Conservation (phyloP, 1,284 basidiomycete species). For the Coriolopsis trogii region DNA sequence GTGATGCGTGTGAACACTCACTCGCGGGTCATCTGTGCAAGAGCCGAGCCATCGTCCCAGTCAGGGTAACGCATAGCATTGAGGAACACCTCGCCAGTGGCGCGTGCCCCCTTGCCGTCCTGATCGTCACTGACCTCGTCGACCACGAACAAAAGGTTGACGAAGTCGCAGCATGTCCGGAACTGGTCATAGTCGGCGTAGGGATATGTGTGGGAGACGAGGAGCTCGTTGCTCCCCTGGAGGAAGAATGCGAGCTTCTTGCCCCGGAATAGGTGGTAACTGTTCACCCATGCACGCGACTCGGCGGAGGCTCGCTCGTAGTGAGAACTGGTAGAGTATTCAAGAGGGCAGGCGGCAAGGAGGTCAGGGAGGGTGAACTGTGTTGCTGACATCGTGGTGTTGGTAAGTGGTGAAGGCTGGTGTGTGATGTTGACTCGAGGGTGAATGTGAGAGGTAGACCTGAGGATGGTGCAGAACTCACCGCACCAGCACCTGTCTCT, state of each 20-base stretch:
- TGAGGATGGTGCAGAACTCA: not conserved
- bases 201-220: constrained; percentile 64
- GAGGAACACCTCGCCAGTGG: constrained; percentile 54
- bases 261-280: constrained; percentile 61
- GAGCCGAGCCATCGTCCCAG: constrained; percentile 38
- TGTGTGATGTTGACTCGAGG: too few species aligned
- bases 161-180: constrained; percentile 64
- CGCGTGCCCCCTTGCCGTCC: constrained; percentile 53
- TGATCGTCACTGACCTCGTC: constrained; percentile 74
- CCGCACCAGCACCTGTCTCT: not conserved
- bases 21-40: constrained; percentile 41
- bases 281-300: constrained; percentile 66
- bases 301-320: constrained; percentile 57
- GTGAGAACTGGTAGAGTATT: constrained; percentile 51
- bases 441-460: not conserved
- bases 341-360: constrained; percentile 49
- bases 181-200: constrained; percentile 63
- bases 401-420: too few species aligned
- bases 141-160: constrained; percentile 69
- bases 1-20: constrained; percentile 28
- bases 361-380: constrained; percentile 61
- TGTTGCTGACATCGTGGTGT: constrained; percentile 17
- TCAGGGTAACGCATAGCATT: constrained; percentile 36
- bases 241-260: constrained; percentile 63
- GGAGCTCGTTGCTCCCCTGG: constrained; percentile 62